Conservation (phyloP, 1,139 yeast genomes). For the Debaryomyces nepalensis region DNA sequence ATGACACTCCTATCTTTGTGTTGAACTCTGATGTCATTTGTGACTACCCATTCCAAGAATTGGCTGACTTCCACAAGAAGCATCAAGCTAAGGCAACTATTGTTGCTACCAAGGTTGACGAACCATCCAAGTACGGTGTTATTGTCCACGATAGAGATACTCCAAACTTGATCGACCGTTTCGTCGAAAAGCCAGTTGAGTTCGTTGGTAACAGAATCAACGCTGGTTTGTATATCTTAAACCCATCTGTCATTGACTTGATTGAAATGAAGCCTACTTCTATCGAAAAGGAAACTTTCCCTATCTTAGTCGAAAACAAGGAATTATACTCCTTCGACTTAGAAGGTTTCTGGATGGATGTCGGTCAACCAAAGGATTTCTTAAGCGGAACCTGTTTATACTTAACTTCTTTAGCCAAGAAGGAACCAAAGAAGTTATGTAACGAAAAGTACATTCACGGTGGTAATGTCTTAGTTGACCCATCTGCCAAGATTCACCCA, state of each 20-base stretch:
- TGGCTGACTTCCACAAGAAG: constrained; percentile 88
- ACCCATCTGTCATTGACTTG: constrained; percentile 95
- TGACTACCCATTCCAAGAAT: constrained; percentile 94
- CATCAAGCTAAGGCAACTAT: constrained; percentile 99
- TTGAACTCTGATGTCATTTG: constrained; percentile 98
- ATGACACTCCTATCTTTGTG: constrained; percentile 95
- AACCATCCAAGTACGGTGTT: constrained; percentile 99
- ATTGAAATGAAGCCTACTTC: constrained; percentile 98
- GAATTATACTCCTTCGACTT: constrained; percentile 93
- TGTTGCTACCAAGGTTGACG: constrained; percentile 99
- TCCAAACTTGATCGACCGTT: constrained; percentile 94
- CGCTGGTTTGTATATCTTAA: constrained; percentile 95
- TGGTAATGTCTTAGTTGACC: constrained; percentile 95
- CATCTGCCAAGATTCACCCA: constrained; percentile 91
- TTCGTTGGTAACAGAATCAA: constrained; percentile 98
- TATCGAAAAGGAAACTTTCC: constrained; percentile 99
- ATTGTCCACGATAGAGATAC: constrained; percentile 94
- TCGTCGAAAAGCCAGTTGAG: constrained; percentile 99
- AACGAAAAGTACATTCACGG: constrained; percentile 75
- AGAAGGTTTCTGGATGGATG: constrained; percentile 99
- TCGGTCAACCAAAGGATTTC: constrained; percentile 99
- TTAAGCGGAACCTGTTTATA: constrained; percentile 94
- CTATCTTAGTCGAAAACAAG: constrained; percentile 86
- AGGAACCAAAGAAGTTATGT: constrained; percentile 71
- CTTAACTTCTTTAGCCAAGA: constrained; percentile 84